A percentile compares a stretch with the other conserved stretches of the same genome.
These are phyloP conservation scores for Nematodospora anomalae DNA, from an alignment of 1,139 yeast species.

Conservation along the genomic window DNA sequence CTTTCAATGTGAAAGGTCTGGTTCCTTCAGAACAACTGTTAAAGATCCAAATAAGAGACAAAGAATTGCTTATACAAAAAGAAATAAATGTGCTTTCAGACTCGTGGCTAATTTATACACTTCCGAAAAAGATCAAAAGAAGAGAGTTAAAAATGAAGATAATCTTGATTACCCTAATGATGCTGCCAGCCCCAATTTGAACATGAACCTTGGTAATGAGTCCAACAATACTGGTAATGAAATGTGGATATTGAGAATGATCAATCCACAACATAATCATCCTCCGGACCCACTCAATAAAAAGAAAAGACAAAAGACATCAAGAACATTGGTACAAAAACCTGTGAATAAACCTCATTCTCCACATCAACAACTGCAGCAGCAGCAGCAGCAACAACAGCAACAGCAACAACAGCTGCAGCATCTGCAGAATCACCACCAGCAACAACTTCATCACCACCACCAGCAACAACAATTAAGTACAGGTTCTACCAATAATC, in stretches of 20 bases:
- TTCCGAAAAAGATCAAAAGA: constrained; percentile 41
- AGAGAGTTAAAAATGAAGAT: constrained; percentile 21
- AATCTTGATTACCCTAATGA: constrained; percentile 17
- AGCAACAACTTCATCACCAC: constrained; percentile 16
- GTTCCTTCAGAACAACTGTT: constrained; percentile 50
- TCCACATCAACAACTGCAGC: constrained; percentile 5
- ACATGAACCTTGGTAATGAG: constrained; percentile 13
- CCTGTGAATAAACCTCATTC: constrained; percentile 37
- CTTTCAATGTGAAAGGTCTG: constrained; percentile 52
- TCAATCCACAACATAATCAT: constrained; percentile 49
- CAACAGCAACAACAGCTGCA: constrained; percentile 17
- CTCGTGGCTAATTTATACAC: constrained; percentile 51
- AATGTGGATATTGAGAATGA: constrained; percentile 53
- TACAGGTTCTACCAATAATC: constrained; percentile 15
- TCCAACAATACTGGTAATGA: constrained; percentile 22
- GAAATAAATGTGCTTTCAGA: constrained; percentile 51
- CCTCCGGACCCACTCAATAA: constrained; percentile 44
- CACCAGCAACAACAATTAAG: too few species aligned
- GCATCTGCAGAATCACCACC: constrained; percentile 21
- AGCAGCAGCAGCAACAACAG: constrained; percentile 17
- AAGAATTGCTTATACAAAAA: constrained; percentile 52
- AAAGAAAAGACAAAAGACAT: constrained; percentile 40
- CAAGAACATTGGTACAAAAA: constrained; percentile 48
- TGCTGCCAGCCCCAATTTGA: constrained; percentile 12
- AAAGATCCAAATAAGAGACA: constrained; percentile 49